These are phyloP conservation scores for Ceratobasidium sp. DNA, from an alignment of 1,284 basidiomycete genomes.

Conservation along the genomic window DNA sequence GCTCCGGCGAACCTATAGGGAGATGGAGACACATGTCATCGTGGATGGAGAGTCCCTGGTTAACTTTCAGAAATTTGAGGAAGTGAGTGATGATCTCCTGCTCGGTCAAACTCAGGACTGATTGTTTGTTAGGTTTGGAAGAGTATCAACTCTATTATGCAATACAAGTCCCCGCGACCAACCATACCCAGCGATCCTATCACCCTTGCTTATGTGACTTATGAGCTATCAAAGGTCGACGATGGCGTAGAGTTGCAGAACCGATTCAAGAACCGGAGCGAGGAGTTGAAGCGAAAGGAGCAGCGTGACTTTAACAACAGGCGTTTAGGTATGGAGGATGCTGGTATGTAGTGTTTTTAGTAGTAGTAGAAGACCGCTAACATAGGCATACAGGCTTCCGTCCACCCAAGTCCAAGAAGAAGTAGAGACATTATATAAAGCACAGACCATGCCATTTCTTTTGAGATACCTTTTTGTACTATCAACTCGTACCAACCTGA, in stretches of 20 bases:
- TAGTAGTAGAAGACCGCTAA: not conserved
- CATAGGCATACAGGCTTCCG: not conserved
- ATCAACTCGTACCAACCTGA: not conserved
- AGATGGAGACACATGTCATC: constrained; percentile 14
- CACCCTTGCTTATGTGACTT: not conserved
- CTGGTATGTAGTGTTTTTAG: not conserved
- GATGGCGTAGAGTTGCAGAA: constrained; percentile 7
- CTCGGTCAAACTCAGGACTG: not conserved
- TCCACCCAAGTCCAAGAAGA: constrained; percentile 1
- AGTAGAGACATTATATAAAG: not conserved
- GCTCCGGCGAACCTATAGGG: constrained; percentile 10
- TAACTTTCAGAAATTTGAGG: constrained; percentile 34
- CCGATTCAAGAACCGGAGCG: constrained; percentile 5
- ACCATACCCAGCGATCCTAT: not conserved
- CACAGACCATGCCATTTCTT: not conserved
- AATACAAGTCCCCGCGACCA: constrained; percentile 7
- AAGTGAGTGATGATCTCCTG: not conserved
- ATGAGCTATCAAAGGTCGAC: constrained; percentile 7
- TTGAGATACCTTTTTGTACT: not conserved
- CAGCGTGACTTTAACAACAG: constrained; percentile 19
- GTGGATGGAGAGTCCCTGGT: not conserved
- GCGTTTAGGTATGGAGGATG: constrained; percentile 33
- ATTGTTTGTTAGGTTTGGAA: constrained; percentile 24
- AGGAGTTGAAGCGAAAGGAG: constrained; percentile 12
- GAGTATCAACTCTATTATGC: constrained; percentile 21